These are phyloP conservation scores for Hypoxylon cercidicola DNA, from an alignment of 495 filamentous ascomycete species.

Conservation along the genomic window DNA sequence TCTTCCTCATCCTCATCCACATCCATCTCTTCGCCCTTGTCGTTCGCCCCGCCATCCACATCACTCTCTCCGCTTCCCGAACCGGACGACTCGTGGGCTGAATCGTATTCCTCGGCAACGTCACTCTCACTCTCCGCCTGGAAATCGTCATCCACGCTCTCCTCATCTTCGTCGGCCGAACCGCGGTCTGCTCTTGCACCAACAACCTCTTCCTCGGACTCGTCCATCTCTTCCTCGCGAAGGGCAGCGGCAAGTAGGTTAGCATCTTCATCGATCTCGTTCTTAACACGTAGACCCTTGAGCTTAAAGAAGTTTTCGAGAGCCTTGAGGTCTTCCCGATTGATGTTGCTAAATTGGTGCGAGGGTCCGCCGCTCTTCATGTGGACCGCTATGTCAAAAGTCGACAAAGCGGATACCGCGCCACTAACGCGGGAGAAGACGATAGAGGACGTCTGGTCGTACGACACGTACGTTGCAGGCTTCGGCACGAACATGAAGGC, in stretches of 20 bases:
- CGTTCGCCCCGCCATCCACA: constrained; percentile 51
- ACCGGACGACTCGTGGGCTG: constrained; percentile 85
- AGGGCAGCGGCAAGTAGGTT: constrained; percentile 83
- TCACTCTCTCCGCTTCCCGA: constrained; percentile 69
- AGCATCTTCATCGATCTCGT: constrained; percentile 78
- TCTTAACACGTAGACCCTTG: constrained; percentile 94
- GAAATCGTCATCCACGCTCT: constrained; percentile 96
- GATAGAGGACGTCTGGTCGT: constrained; percentile 87
- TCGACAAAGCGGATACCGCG: constrained; percentile 90
- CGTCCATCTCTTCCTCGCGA: constrained; percentile 76
- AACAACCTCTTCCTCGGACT: constrained; percentile 85
- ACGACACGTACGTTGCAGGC: constrained; percentile 93
- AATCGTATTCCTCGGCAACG: constrained; percentile 96
- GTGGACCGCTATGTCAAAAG: constrained; percentile 94
- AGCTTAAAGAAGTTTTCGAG: constrained; percentile 95
- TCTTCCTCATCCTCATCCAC: constrained; percentile 51
- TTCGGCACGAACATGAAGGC: constrained; percentile 99
- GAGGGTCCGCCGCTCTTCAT: constrained; percentile 80
- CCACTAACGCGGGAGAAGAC: constrained; percentile 97
- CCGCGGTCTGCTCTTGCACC: constrained; percentile 80
- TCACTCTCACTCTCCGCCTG: constrained; percentile 89
- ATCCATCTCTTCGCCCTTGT: constrained; percentile 46
- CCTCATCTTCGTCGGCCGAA: constrained; percentile 94
- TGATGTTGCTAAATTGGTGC: constrained; percentile 98
- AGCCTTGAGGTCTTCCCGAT: constrained; percentile 95